A percentile compares a stretch with the other conserved stretches of the same genome.
phyloP scores from a whole-genome alignment of 805 yeast genomes.

The Zygoascus flipseniorum region DNA sequence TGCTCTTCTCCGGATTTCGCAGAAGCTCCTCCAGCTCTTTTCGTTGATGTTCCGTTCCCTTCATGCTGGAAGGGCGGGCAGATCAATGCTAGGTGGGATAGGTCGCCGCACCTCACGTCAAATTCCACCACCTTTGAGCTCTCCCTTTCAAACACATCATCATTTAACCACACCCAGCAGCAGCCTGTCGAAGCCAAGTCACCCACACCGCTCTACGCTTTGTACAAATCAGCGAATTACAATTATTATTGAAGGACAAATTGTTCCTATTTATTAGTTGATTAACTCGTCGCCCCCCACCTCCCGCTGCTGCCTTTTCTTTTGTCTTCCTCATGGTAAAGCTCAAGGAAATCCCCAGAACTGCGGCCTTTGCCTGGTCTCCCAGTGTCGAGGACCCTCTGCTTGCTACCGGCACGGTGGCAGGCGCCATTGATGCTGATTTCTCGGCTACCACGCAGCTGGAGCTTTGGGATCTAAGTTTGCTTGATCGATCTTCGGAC shows the following conservation, averaged over 20 bases:
- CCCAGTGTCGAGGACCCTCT: conserved; percentile 57
- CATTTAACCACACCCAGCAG: background rate
- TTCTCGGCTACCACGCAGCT: conserved; percentile 72
- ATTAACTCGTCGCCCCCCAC: too few relatives aligned
- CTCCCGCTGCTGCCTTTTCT: too few relatives aligned
- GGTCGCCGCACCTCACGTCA: background rate
- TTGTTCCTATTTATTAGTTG: too few relatives aligned
- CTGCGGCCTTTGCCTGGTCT: conserved; percentile 97
- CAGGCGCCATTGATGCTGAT: conserved; percentile 88
- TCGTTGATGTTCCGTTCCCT: conserved; percentile 5
- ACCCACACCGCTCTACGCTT: too few relatives aligned
- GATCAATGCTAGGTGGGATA: background rate
- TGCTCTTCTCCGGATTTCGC: conserved; percentile 12
- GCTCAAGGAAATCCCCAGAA: conserved; percentile 70
- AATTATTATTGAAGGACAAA: too few relatives aligned
- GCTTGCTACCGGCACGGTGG: conserved; percentile 87
- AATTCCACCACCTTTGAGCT: background rate
- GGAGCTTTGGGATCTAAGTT: conserved; percentile 64
- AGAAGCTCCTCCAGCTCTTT: conserved; percentile 11
- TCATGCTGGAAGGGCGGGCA: background rate
- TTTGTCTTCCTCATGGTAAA: conserved; percentile 49
- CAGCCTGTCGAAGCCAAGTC: too few relatives aligned
- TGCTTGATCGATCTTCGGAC: conserved; percentile 26
- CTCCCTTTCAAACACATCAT: background rate
- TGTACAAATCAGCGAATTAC: too few relatives aligned